phyloP scores from a whole-genome alignment of 1,284 basidiomycete species.

The Marasmius tenuissimus region DNA sequence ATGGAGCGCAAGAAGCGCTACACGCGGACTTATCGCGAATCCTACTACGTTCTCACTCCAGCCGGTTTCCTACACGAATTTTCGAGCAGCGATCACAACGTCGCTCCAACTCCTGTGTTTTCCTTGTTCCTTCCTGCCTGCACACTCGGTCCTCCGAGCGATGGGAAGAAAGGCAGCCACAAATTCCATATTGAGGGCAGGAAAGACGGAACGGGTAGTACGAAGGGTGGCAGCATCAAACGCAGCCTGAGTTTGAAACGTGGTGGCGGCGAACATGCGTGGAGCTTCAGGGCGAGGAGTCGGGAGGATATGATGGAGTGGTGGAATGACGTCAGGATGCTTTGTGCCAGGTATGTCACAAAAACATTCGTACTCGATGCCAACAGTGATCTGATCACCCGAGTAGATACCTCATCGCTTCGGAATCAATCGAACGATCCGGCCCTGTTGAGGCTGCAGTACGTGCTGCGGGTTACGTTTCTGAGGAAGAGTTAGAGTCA shows the following conservation, averaged over 20 bases:
- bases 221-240: slow-evolving; percentile 54
- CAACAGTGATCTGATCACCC: not conserved
- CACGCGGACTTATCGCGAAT: slow-evolving; percentile 87
- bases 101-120: slow-evolving; percentile 75
- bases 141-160: slow-evolving; percentile 92
- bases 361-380: not conserved
- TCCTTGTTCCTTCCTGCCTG: slow-evolving; percentile 93
- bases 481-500: slow-evolving; percentile 75
- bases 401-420: slow-evolving; percentile 86
- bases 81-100: slow-evolving; percentile 74
- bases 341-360: slow-evolving; percentile 60
- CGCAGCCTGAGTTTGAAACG: slow-evolving; percentile 34
- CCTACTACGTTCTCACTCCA: slow-evolving; percentile 92
- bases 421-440: slow-evolving; percentile 90
- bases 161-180: slow-evolving; percentile 72
- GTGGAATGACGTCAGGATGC: slow-evolving; percentile 99
- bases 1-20: slow-evolving; percentile 98
- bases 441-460: slow-evolving; percentile 95
- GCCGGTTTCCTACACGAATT: slow-evolving; percentile 97
- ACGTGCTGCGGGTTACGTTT: slow-evolving; percentile 81
- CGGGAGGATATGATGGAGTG: slow-evolving; percentile 99
- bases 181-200: slow-evolving; percentile 98
- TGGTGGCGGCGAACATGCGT: slow-evolving; percentile 63
- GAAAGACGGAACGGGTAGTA: slow-evolving; percentile 77
- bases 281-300: slow-evolving; percentile 88